Conservation (phyloP, 2,329 filamentous ascomycete species). For the Claviceps maximensis region DNA sequence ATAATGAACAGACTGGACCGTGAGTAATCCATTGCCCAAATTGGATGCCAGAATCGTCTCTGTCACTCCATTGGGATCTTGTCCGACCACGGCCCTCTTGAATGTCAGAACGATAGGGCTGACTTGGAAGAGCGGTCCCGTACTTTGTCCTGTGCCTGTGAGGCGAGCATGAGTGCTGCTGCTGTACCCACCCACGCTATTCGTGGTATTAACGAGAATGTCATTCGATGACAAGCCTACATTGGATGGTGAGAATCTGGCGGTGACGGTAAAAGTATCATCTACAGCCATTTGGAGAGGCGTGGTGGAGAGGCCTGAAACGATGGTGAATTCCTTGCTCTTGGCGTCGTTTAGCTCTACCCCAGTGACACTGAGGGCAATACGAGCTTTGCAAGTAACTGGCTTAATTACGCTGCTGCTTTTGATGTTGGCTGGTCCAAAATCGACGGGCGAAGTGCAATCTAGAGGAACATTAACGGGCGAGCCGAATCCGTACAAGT, state of each 20-base stretch:
- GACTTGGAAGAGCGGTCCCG: conserved; percentile 30
- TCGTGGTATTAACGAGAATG: conserved; percentile 34
- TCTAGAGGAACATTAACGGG: conserved; percentile 40
- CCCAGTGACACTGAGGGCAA: conserved; percentile 27
- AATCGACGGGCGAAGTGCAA: conserved; percentile 35
- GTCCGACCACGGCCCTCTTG: conserved; percentile 32
- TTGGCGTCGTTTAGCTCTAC: conserved; percentile 20
- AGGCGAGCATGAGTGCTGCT: conserved; percentile 31
- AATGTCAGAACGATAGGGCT: conserved; percentile 37
- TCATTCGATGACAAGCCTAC: conserved; percentile 36
- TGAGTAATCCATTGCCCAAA: conserved; percentile 31
- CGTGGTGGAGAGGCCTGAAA: conserved; percentile 21
- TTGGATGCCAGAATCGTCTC: conserved; percentile 37
- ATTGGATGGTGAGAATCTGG: conserved; percentile 29
- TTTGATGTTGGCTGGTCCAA: conserved; percentile 31
- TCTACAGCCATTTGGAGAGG: conserved; percentile 22
- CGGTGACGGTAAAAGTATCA: conserved; percentile 27
- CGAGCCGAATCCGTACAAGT: conserved; percentile 41
- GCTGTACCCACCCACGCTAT: conserved; percentile 31
- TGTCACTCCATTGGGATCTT: conserved; percentile 21
- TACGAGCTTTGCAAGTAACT: conserved; percentile 35
- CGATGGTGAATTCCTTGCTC: conserved; percentile 25
- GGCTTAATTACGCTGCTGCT: conserved; percentile 13
- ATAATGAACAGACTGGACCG: conserved; percentile 30
- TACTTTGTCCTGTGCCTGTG: conserved; percentile 34